Percentiles rank a stretch among this genome's conserved stretches.
Conservation (phyloP, 192 early-diverging fungal genomes). For the Mortierella claussenii region DNA sequence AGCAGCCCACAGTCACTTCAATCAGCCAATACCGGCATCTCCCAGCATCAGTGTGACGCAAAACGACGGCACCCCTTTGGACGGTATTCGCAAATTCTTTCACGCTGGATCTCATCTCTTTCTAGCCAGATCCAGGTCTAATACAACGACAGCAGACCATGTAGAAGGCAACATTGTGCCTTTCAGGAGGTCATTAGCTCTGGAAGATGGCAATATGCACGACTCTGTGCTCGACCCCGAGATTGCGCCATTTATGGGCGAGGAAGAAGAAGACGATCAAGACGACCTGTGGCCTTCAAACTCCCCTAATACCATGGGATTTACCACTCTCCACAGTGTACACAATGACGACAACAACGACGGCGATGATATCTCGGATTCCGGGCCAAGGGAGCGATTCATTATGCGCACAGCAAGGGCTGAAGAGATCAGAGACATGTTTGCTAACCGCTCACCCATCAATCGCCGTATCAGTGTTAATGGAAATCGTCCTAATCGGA, state of each 20-base stretch:
- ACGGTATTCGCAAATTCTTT: constrained; percentile 50
- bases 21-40: constrained; percentile 42
- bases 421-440: constrained; percentile 64
- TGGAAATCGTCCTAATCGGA: constrained; percentile 41
- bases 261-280: constrained; percentile 66
- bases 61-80: constrained; percentile 30
- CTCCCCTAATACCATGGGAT: constrained; percentile 49
- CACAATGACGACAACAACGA: constrained; percentile 49
- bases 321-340: constrained; percentile 18
- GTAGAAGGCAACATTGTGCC: constrained; percentile 48
- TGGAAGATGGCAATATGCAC: constrained; percentile 46
- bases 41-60: constrained; percentile 13
- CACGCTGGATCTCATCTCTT: constrained; percentile 52
- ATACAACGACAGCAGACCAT: constrained; percentile 49
- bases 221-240: constrained; percentile 66
- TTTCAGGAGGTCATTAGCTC: constrained; percentile 55
- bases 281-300: constrained; percentile 55
- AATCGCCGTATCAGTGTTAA: constrained; percentile 61
- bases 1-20: constrained; percentile 43
- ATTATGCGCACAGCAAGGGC: constrained; percentile 32
- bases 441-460: constrained; percentile 55
- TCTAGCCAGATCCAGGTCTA: constrained; percentile 55
- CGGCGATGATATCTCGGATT: constrained; percentile 57
- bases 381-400: constrained; percentile 41
- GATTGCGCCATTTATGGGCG: constrained; percentile 67